A percentile compares a stretch with the other conserved stretches of the same genome.
Conservation (phyloP, 2,329 filamentous ascomycete genomes). For the Colletotrichum brevisporum region DNA sequence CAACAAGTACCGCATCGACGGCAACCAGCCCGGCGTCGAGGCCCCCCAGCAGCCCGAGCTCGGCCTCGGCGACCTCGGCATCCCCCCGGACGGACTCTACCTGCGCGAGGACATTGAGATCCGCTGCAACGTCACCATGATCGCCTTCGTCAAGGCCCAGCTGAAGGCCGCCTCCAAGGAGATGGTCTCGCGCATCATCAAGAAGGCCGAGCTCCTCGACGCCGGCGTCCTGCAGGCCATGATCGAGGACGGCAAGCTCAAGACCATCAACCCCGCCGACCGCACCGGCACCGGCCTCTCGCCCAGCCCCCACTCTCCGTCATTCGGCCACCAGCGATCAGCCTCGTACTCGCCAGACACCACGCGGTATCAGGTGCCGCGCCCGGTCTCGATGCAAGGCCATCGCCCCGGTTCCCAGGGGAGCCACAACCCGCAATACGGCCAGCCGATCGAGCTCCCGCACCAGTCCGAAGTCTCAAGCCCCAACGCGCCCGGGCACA, state of each 20-base stretch:
- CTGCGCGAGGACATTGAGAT: slow-evolving; percentile 80
- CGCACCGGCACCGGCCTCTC: slow-evolving; percentile 51
- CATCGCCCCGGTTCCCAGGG: slow-evolving; percentile 45
- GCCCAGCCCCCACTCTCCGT: slow-evolving; percentile 17
- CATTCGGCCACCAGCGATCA: slow-evolving; percentile 40
- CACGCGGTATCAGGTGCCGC: slow-evolving; percentile 57
- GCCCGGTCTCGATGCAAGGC: slow-evolving; percentile 50
- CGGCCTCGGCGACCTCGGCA: slow-evolving; percentile 70
- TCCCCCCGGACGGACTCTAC: slow-evolving; percentile 75
- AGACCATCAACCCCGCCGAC: slow-evolving; percentile 70
- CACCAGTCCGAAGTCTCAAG: slow-evolving; percentile 39
- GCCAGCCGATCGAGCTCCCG: slow-evolving; percentile 37
- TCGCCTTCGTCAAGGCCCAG: slow-evolving; percentile 76
- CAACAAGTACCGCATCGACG: slow-evolving; percentile 77
- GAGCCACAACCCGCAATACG: slow-evolving; percentile 37
- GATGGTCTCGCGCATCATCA: slow-evolving; percentile 78
- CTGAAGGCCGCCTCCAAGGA: slow-evolving; percentile 76
- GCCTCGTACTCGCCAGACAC: slow-evolving; percentile 48
- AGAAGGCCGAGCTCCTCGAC: slow-evolving; percentile 79
- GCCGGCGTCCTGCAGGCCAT: slow-evolving; percentile 76
- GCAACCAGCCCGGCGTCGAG: slow-evolving; percentile 77
- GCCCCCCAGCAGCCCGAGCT: slow-evolving; percentile 73
- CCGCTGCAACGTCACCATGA: slow-evolving; percentile 76
- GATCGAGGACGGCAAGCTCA: slow-evolving; percentile 75
- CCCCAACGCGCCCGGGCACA: slow-evolving; percentile 43